phyloP scores from a whole-genome alignment of 2,329 filamentous ascomycete genomes.

The Aureobasidium subglaciale region DNA sequence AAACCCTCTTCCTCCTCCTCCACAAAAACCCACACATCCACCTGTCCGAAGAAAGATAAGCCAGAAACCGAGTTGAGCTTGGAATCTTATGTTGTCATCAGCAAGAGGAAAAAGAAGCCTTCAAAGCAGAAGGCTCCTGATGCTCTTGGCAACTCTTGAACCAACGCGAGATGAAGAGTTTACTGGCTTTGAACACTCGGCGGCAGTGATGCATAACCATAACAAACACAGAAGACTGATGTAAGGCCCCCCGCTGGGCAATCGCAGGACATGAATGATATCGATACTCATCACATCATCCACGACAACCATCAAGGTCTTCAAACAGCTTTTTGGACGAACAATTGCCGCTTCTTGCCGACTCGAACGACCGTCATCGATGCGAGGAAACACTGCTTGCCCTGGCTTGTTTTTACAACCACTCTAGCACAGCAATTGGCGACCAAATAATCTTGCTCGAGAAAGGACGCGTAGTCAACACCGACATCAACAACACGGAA shows the following conservation, averaged over 20 bases:
- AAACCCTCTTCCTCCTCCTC: neutral
- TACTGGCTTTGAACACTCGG: conserved; percentile 5
- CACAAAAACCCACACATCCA: conserved; percentile 9
- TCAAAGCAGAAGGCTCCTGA: neutral
- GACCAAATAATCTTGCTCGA: no score
- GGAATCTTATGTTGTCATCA: conserved; percentile 24
- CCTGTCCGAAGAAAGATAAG: conserved; percentile 19
- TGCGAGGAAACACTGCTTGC: no score
- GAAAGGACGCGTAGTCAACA: no score
- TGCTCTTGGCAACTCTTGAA: conserved; percentile 3
- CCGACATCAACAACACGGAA: no score
- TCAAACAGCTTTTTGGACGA: neutral
- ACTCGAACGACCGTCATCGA: neutral
- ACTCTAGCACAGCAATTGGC: no score
- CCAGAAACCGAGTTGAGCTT: conserved; percentile 20
- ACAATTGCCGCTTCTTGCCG: no score
- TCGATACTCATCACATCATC: neutral
- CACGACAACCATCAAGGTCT: neutral
- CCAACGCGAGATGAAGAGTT: neutral
- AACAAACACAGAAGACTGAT: conserved; percentile 13
- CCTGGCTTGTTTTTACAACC: no score
- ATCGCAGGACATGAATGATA: conserved; percentile 24
- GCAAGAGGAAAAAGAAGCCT: conserved; percentile 17
- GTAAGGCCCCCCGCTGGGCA: conserved; percentile 15
- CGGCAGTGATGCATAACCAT: neutral